Conservation (phyloP, 108 stramenopile species). For the Phaeodactylum tricornutum region DNA sequence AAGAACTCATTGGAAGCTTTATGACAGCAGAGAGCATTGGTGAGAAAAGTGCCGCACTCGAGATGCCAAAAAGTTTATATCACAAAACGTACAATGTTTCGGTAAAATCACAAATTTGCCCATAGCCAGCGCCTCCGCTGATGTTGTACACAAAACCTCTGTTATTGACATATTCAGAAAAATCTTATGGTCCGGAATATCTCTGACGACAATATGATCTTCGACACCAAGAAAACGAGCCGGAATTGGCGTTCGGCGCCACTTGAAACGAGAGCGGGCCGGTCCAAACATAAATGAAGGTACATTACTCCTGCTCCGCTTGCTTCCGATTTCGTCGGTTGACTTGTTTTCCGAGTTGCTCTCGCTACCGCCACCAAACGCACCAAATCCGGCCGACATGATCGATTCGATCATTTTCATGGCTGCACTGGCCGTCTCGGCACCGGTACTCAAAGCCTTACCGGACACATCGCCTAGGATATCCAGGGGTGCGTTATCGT, state of each 20-base stretch:
- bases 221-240: constrained; percentile 73
- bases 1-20: constrained; percentile 84
- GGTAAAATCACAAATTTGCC: constrained; percentile 87
- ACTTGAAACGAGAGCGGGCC: constrained; percentile 57
- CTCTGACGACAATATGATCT: constrained; percentile 80
- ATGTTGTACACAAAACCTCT: constrained; percentile 92
- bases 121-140: constrained; percentile 95
- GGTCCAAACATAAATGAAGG: constrained; percentile 44
- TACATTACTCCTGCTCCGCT: neutral
- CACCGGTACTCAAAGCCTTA: neutral
- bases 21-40: neutral
- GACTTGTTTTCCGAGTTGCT: neutral
- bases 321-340: neutral
- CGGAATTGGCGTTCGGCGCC: constrained; percentile 50
- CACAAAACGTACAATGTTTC: constrained; percentile 41
- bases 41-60: neutral
- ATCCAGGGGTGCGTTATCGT: neutral
- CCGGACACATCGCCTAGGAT: constrained; percentile 5
- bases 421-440: constrained; percentile 6
- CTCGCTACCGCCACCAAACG: neutral
- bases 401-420: constrained; percentile 3
- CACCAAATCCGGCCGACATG: neutral
- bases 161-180: constrained; percentile 85
- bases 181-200: constrained; percentile 62
- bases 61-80: neutral